Evolutionary conservation across 2,329 filamentous ascomycete species (phyloP).

Genomic region (Anthostomella pinea): DNA sequence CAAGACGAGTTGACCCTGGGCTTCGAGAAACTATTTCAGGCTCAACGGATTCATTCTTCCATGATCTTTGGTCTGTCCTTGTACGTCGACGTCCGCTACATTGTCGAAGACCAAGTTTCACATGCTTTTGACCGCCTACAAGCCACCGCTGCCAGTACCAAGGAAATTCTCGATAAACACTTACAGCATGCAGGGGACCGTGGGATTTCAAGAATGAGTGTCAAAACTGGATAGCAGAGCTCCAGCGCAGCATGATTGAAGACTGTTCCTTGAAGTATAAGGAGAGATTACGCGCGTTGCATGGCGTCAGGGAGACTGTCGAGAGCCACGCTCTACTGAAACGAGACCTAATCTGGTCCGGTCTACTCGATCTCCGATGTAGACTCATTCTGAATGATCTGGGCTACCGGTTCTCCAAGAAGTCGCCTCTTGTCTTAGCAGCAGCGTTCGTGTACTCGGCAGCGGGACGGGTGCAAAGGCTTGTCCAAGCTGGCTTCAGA

Average conservation of each 20-base stretch:
- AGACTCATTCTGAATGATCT: conserved; percentile 21
- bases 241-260: conserved; percentile 14
- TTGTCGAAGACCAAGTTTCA: conserved; percentile 23
- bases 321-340: conserved; percentile 18
- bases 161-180: conserved; percentile 13
- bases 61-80: conserved; percentile 30
- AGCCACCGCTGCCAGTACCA: conserved; percentile 12
- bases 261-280: conserved; percentile 23
- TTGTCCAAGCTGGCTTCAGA: conserved; percentile 16
- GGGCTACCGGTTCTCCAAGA: conserved; percentile 18
- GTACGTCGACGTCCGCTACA: conserved; percentile 31
- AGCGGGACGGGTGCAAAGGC: conserved; percentile 4
- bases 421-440: conserved; percentile 22
- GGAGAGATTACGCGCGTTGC: conserved; percentile 8
- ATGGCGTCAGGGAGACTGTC: conserved; percentile 13
- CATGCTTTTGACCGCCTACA: conserved; percentile 21
- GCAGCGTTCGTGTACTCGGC: conserved; percentile 22
- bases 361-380: conserved; percentile 24
- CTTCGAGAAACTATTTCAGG: conserved; percentile 20
- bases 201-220: conserved; percentile 9
- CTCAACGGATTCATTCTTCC: conserved; percentile 18
- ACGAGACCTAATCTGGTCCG: conserved; percentile 24
- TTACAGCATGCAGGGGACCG: conserved; percentile 9
- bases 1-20: conserved; percentile 29
- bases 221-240: conserved; percentile 12